These are phyloP conservation scores for Phaffomyces thermotolerans DNA, from an alignment of 805 yeast species.

Conservation along the genomic window DNA sequence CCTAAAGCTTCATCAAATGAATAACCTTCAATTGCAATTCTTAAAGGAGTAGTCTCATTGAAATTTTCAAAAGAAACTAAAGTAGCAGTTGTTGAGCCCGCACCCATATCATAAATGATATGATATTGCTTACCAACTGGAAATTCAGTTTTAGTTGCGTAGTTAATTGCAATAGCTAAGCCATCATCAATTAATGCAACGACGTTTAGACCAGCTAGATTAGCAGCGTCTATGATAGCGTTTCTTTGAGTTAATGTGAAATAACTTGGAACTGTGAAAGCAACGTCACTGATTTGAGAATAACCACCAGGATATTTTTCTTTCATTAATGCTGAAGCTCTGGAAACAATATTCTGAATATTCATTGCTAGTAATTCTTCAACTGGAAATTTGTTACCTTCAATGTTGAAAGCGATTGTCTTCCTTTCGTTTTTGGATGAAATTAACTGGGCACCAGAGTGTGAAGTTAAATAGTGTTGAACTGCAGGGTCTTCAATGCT, in stretches of 20 bases:
- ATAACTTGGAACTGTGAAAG: conserved; percentile 71
- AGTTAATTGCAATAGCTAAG: conserved; percentile 82
- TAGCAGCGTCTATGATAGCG: conserved; percentile 67
- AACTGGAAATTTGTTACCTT: conserved; percentile 42
- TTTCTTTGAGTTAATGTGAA: conserved; percentile 58
- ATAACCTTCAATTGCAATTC: conserved; percentile 63
- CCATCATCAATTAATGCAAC: conserved; percentile 82
- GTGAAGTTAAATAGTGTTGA: conserved; percentile 39
- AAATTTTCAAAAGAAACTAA: conserved; percentile 55
- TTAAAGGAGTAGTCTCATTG: conserved; percentile 33
- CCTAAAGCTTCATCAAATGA: conserved; percentile 65
- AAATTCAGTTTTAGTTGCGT: conserved; percentile 51
- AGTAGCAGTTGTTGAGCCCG: conserved; percentile 85
- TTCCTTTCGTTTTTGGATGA: conserved; percentile 37
- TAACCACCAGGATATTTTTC: conserved; percentile 44
- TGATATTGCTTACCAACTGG: conserved; percentile 46
- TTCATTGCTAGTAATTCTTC: conserved; percentile 88
- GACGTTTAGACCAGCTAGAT: conserved; percentile 57
- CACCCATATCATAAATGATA: conserved; percentile 84
- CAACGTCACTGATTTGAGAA: conserved; percentile 53
- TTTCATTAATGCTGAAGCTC: conserved; percentile 59
- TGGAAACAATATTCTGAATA: conserved; percentile 50
- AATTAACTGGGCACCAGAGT: conserved; percentile 53
- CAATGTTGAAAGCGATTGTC: conserved; percentile 50
- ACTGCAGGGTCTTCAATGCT: conserved; percentile 40